Evolutionary conservation across 805 yeast genomes (phyloP), one percentile per base, ranked within the genome.

Genomic region (Naumovozyma baii): DNA sequence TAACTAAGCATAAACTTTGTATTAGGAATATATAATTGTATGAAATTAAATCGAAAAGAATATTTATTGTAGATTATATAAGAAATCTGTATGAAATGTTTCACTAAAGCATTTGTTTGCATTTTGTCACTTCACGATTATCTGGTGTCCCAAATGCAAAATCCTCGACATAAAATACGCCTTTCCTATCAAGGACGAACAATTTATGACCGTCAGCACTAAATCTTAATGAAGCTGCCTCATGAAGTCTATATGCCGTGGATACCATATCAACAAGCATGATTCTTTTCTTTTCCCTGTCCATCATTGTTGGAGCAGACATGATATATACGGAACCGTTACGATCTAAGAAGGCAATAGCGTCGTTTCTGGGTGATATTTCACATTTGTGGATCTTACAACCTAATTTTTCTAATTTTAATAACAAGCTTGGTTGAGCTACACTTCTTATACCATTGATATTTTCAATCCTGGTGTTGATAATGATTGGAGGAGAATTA

Each of bases 91-190:
- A n/a, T n/a, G n/a, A n/a, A n/a, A n/a, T n/a, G n/a, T n/a, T n/a
- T n/a, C n/a, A n/a, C n/a, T n/a, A 22, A 33, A 18, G 34, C 2
- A 77, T 62, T 31, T 77, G 72, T 55, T 79, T 80, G 61, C 83
- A 77, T 54, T 80, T 73, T 2, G 82, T 72, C 5, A 81, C 79
- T 14, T 77, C 80, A 18, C 70, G 71, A 48, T 76, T 78, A 46
- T 77, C 79, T 10, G 92, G 92, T 17, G 79, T 61, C 2, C 94
- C 95, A 39, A 86, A 88, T 12, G 92, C 83, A 62, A 87, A 88
- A 61, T 88, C 96, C 49, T 83, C 84, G 25, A 87, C 74, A 45
- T 79, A 78, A 34, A 87, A 63, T 0, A 76, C 60, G 0, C 96
- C 96, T 51, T 83, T 84, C 31, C 96, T 66, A 59, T 88, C 97